phyloP scores from a whole-genome alignment of 2,329 filamentous ascomycete genomes.

The Fusarium sp. region DNA sequence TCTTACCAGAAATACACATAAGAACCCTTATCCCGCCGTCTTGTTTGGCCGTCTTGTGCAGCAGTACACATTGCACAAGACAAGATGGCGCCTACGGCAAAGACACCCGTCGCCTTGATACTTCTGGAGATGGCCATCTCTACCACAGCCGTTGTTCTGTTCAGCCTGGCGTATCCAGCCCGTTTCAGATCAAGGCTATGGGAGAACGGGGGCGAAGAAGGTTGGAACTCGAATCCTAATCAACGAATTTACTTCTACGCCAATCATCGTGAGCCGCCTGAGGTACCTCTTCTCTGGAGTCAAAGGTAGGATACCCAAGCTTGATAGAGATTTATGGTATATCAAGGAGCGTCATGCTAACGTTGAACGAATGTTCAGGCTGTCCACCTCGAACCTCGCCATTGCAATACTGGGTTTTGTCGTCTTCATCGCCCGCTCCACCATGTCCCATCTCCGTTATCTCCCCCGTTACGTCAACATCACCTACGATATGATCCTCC shows the following conservation, averaged over 20 bases:
- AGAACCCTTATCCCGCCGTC: background rate
- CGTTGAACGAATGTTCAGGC: slow-evolving; percentile 25
- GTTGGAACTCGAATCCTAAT: slow-evolving; percentile 52
- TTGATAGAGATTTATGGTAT: fast-evolving
- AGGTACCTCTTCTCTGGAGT: slow-evolving; percentile 49
- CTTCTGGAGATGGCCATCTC: slow-evolving; percentile 41
- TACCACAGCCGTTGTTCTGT: slow-evolving; percentile 30
- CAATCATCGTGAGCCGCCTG: slow-evolving; percentile 50
- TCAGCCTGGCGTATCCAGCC: slow-evolving; percentile 46
- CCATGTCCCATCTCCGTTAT: slow-evolving; percentile 44
- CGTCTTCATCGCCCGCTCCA: slow-evolving; percentile 46
- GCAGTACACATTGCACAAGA: slow-evolving; percentile 6
- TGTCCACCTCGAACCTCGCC: slow-evolving; percentile 50
- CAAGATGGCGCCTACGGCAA: slow-evolving; percentile 30
- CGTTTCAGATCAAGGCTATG: slow-evolving; percentile 46
- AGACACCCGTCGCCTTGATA: slow-evolving; percentile 29
- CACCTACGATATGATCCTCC: slow-evolving; percentile 51
- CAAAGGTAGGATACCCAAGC: slow-evolving; percentile 39
- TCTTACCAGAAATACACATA: slow-evolving; percentile 14
- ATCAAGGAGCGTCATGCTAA: no score
- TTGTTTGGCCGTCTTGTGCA: background rate
- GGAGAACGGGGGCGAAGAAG: slow-evolving; percentile 49
- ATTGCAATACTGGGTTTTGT: slow-evolving; percentile 51
- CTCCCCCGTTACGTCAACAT: slow-evolving; percentile 45
- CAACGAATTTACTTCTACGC: slow-evolving; percentile 51